phyloP scores from a whole-genome alignment of 2,329 filamentous ascomycete species.

The Pseudogymnoascus sp. region DNA sequence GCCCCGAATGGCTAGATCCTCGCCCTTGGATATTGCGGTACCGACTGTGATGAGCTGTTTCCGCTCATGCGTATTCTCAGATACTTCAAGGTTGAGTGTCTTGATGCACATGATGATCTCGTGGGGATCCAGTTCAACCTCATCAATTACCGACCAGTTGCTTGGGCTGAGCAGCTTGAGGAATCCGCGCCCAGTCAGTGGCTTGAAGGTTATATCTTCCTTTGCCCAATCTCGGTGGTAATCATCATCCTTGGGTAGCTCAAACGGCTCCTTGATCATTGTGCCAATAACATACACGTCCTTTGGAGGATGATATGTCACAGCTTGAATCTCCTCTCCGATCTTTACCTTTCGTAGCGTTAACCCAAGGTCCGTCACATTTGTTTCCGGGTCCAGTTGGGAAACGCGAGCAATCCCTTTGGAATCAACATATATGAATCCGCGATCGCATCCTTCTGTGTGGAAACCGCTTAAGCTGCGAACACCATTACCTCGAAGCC shows the following conservation, averaged over 20 bases:
- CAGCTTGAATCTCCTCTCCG: slow-evolving; percentile 58
- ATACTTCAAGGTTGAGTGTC: slow-evolving; percentile 77
- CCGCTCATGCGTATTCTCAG: slow-evolving; percentile 81
- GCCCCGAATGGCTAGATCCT: slow-evolving; percentile 80
- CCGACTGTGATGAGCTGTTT: slow-evolving; percentile 76
- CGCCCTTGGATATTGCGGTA: slow-evolving; percentile 76
- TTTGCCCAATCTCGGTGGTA: slow-evolving; percentile 69
- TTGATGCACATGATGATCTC: slow-evolving; percentile 78
- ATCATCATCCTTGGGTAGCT: slow-evolving; percentile 78
- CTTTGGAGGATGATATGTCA: slow-evolving; percentile 69
- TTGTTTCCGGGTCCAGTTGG: slow-evolving; percentile 57
- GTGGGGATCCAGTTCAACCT: slow-evolving; percentile 59
- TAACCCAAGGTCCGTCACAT: slow-evolving; percentile 68
- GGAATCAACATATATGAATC: slow-evolving; percentile 74
- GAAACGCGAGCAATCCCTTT: slow-evolving; percentile 66
- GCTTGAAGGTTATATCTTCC: slow-evolving; percentile 55
- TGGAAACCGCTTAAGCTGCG: slow-evolving; percentile 68
- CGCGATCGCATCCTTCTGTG: slow-evolving; percentile 66
- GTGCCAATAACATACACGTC: slow-evolving; percentile 71
- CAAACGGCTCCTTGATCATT: slow-evolving; percentile 60
- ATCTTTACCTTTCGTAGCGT: slow-evolving; percentile 64
- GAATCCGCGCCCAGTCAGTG: slow-evolving; percentile 60
- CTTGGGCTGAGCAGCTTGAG: slow-evolving; percentile 72
- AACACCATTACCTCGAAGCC: slow-evolving; percentile 59
- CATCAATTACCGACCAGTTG: slow-evolving; percentile 73